Conservation (phyloP, 257 asterid species). For the Penstemon barbatus region DNA sequence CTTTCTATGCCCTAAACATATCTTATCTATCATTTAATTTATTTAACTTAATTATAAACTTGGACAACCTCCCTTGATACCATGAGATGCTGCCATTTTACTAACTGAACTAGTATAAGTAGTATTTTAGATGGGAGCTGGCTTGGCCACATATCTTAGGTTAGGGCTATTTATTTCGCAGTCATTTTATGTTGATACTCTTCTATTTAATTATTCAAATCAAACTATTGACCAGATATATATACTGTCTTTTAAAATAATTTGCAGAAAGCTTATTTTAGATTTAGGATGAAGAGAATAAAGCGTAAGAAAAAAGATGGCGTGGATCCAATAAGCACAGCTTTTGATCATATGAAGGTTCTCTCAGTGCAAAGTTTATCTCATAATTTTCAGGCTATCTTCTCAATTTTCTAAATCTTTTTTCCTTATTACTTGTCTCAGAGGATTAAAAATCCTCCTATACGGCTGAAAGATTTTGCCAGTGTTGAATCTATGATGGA, state of each 20-base stretch:
- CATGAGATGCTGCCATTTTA: constrained; percentile 6
- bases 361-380: constrained; percentile 21
- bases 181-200: no score
- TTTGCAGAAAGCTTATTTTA: constrained; percentile 72
- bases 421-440: constrained; percentile 36
- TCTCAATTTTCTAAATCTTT: constrained; percentile 30
- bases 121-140: background rate
- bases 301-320: constrained; percentile 63
- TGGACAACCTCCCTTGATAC: constrained; percentile 2
- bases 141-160: no score
- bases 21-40: background rate
- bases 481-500: constrained; percentile 94
- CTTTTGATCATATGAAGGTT: constrained; percentile 98
- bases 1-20: background rate
- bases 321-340: constrained; percentile 93
- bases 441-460: constrained; percentile 97
- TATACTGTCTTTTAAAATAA: constrained; percentile 13
- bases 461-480: constrained; percentile 83
- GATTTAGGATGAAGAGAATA: constrained; percentile 44
- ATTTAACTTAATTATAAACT: constrained; percentile 1
- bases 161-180: no score
- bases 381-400: constrained; percentile 12
- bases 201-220: background rate
- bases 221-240: background rate
- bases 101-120: background rate